Base-by-base conservation (phyloP, 2,329 filamentous ascomycete genomes). In the Aspergillus pseudotamarii region DNA sequence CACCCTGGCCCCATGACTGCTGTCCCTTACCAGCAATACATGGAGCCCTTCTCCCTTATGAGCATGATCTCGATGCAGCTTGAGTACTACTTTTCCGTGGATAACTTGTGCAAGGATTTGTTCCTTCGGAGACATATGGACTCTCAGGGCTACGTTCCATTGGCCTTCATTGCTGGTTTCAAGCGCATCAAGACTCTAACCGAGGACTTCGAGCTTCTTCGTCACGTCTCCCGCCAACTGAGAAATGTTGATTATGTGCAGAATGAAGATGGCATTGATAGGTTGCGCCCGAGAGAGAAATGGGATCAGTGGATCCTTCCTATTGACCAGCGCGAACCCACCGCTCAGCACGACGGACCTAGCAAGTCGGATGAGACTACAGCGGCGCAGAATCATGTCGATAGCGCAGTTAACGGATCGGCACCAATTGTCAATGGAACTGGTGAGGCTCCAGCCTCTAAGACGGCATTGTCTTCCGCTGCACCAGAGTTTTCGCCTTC, bases 61-160 rank as follows among this genome's bases (percentile, higher is more conserved):
- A 77, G 77, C 74, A 86, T 86, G 85, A 86, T 87, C 72, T 84
- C 82, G 66, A 85, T 83, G 70, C 88, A 89, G 73, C 75, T 86
- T 81, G 93, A 97, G 73, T 99, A 97, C 82, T 99, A 99, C 79
- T 97, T 99, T 80, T 98, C 94, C 0, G 86, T 97, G 32, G 92
- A 97, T 73, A 99, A 99, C 75, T 85, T 98, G 57, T 91, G 92
- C 84, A 97, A 97, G 79, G 95, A 99, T 73, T 85, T 92, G 73
- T 98, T 89, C 78, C 84, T 99, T 63, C 90, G 95, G 62, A 89
- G 88, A 72, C 89, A 94, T 71, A 98, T 99, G 95, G 94, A 99
- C 75, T 92, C 91, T 1, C 92, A 98, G 76, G 95, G 95, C 21
- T 98, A 94, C 73, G 94, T 97, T 16, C 89, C 88, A 57, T 81